Base-by-base conservation (phyloP, 768 basidiomycete genomes). In the Termitomyces sp. region DNA sequence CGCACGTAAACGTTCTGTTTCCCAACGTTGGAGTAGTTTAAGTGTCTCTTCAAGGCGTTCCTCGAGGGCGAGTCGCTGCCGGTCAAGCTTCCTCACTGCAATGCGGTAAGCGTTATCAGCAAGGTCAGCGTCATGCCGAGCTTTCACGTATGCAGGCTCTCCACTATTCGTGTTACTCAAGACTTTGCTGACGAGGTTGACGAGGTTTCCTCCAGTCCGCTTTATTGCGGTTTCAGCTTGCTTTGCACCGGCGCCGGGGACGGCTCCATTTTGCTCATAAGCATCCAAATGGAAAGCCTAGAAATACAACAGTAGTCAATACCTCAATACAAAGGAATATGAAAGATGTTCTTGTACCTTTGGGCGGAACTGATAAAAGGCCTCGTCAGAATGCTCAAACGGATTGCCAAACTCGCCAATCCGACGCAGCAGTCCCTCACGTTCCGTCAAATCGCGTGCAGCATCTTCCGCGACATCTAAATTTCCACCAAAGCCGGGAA, bases 41-140 rank as follows among this genome's bases (percentile, higher is more conserved):
- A 96, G 73, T 1, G 83, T 85, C 52, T 91, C 88, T 65, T 96
- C 94, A 45, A 96, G 80, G 45, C 83, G 78, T 65, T 95, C 91
- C 69, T 97, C 94, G 39, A 96, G 79, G 0, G 78, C 84, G 23
- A 96, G 77, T n/a, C 94, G 76, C 64, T 91, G 91, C 51, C 89
- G 75, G 63, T 97, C 94, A 13, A 94, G 83, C 60, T 82, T 84
- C 50, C 90, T 80, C n/a, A 94, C 84, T 20, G 86, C 84, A 45
- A 87, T 75, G 23, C 90, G 86, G 67, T 95, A 97, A 16, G 79
- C 65, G 53, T 84, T 80, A 64, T 96, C 91, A 0, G 94, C 91
- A 42, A 83, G 82, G 10, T 89, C 85, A 0, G 94, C 91, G 27
- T 95, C 92, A 29, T 80, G 75, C 38, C 93, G 79, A 3, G 89